Base-by-base conservation (phyloP, 176 grass and related monocot species). In the Raddia distichophylla region DNA sequence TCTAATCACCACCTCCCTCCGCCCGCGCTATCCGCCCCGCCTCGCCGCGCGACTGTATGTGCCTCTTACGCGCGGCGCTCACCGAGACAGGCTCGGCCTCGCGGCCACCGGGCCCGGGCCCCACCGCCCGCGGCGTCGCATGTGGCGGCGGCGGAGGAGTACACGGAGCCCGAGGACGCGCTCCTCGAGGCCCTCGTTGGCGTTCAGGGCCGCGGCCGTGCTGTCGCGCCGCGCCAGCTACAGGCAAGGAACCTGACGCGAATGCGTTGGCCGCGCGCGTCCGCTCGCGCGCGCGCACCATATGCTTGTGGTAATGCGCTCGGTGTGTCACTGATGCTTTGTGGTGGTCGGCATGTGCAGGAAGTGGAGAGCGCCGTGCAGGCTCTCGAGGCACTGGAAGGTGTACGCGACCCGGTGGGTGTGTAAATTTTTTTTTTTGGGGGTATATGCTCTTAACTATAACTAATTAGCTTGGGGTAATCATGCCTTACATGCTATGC, bases 171-270 rank as follows among this genome's bases (percentile, higher is more conserved):
- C 13, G 95, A 94, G 78, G 45, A 63, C 10, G 82, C 64, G 6
- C 88, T 98, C 12, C 17, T 98, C 18, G 95, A 98, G 50, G 92
- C 92, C n/a, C 86, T 98, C 10, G 80, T 93, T 49, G 95, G 95
- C 17, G 86, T 94, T 7, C 95, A 91, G 78, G 95, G 95, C 32
- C 86, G 95, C 35, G 90, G 95, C 44, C 92, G 92, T 32, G 90
- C 70, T 3, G 92, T 89, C 49, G 86, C 90, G 63, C 66, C 90
- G 15, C 78, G 85, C 44, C 95, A 93, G 80, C 81, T 98, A 34
- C 86, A 94, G 90, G 95, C 76, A 89, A 87, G 72, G 72, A 43
- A 57, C 18, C 13, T 64, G 9, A 9, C 16, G 9, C 5, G 55
- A 8, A 10, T 4, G 17, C 40, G 6, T 73, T n/a, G 64, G 34